Evolutionary conservation across 805 yeast genomes (phyloP).

Genomic region (Metschnikowia baotianmanensis): DNA sequence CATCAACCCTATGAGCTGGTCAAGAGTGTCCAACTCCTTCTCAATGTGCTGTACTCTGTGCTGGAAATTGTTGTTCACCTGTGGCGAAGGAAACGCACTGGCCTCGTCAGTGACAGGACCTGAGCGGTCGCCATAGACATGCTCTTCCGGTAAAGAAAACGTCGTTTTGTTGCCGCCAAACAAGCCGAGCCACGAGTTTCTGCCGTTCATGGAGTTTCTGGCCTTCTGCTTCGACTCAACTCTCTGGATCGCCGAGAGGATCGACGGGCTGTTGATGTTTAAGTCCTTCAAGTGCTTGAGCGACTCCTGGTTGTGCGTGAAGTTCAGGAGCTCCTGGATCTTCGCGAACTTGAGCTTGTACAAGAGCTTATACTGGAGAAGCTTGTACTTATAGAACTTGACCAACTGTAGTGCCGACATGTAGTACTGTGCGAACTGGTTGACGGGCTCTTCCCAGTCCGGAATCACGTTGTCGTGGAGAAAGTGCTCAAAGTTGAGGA

Average conservation of each 20-base stretch:
- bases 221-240: slow-evolving; percentile 27
- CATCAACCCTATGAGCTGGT: slow-evolving; percentile 46
- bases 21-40: slow-evolving; percentile 43
- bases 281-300: slow-evolving; percentile 32
- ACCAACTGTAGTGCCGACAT: slow-evolving; percentile 43
- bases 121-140: neutral
- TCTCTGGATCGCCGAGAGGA: slow-evolving; percentile 33
- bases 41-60: slow-evolving; percentile 35
- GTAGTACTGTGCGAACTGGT: slow-evolving; percentile 46
- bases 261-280: slow-evolving; percentile 37
- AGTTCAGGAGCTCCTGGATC: slow-evolving; percentile 35
- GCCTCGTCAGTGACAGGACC: slow-evolving; percentile 4
- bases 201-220: slow-evolving; percentile 18
- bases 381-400: slow-evolving; percentile 50
- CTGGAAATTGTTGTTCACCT: slow-evolving; percentile 22
- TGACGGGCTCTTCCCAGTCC: slow-evolving; percentile 50
- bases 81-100: slow-evolving; percentile 4
- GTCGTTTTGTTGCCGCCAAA: slow-evolving; percentile 38
- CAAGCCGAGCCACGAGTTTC: slow-evolving; percentile 43
- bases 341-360: slow-evolving; percentile 40
- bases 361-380: slow-evolving; percentile 45
- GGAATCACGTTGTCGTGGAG: slow-evolving; percentile 36
- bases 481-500: slow-evolving; percentile 48
- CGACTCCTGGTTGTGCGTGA: slow-evolving; percentile 19
- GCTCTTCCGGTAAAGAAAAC: slow-evolving; percentile 16